Conservation (phyloP, 2,329 filamentous ascomycete genomes). For the Chrysosporium keratinophilum region DNA sequence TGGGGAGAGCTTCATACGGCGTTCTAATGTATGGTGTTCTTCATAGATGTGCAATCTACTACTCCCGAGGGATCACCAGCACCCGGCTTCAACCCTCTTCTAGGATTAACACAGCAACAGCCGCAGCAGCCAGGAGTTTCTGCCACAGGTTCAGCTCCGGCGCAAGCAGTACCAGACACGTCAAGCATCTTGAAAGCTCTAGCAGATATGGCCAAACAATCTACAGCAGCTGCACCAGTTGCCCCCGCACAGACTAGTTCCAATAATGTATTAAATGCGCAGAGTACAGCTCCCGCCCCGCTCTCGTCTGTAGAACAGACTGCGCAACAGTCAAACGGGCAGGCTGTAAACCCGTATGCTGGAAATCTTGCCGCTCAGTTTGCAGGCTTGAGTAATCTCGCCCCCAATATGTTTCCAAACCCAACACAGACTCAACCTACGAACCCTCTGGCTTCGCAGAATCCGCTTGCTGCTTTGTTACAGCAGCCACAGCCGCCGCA, state of each 20-base stretch:
- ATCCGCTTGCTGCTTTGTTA: slow-evolving; percentile 30
- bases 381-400: slow-evolving; percentile 36
- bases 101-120: slow-evolving; percentile 25
- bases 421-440: slow-evolving; percentile 31
- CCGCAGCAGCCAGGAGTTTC: slow-evolving; percentile 21
- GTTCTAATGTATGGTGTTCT: slow-evolving; percentile 24
- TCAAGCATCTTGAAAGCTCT: slow-evolving; percentile 65
- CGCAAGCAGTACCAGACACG: slow-evolving; percentile 43
- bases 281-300: slow-evolving; percentile 33
- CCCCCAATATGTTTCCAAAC: slow-evolving; percentile 30
- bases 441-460: slow-evolving; percentile 25
- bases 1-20: slow-evolving; percentile 12
- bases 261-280: slow-evolving; percentile 42
- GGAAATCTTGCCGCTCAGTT: slow-evolving; percentile 40
- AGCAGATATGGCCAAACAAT: slow-evolving; percentile 70
- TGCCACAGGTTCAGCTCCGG: slow-evolving; percentile 18
- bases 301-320: slow-evolving; percentile 39
- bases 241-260: slow-evolving; percentile 34
- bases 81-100: slow-evolving; percentile 35
- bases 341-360: slow-evolving; percentile 49
- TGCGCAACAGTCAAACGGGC: slow-evolving; percentile 34
- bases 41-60: slow-evolving; percentile 53
- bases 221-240: slow-evolving; percentile 43
- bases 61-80: slow-evolving; percentile 52
- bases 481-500: slow-evolving; percentile 18